A percentile compares a stretch with the other conserved stretches of the same genome.
These are phyloP conservation scores for Gnomoniopsis sp. DNA, from an alignment of 2,329 filamentous ascomycete genomes.

Conservation along the genomic window DNA sequence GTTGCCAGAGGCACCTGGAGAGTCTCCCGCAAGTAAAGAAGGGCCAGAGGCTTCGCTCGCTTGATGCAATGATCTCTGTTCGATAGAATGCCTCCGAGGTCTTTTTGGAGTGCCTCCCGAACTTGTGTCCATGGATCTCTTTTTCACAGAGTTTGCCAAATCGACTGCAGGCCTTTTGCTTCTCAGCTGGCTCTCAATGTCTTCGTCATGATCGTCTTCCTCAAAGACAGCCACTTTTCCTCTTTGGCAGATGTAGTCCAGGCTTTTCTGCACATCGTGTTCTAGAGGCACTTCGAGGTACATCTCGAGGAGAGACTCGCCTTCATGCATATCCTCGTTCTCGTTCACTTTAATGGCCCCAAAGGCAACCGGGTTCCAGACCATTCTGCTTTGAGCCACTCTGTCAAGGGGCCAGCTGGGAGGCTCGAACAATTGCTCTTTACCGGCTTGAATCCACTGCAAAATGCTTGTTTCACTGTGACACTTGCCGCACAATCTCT, in stretches of 20 bases:
- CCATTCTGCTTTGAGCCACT: constrained; percentile 22
- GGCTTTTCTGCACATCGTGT: constrained; percentile 20
- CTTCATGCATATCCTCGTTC: constrained; percentile 21
- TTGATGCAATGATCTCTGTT: not conserved
- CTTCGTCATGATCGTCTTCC: constrained; percentile 20
- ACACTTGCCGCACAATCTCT: constrained; percentile 5
- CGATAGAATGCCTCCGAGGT: not conserved
- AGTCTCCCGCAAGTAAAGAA: constrained; percentile 5
- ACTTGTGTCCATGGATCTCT: not conserved
- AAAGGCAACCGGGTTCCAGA: constrained; percentile 22
- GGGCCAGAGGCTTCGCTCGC: not conserved
- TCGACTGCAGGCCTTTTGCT: not conserved
- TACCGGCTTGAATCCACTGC: constrained; percentile 20
- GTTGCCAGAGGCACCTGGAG: constrained; percentile 2
- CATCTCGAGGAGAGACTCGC: constrained; percentile 7
- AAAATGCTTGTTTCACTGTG: constrained; percentile 20
- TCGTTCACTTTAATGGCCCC: not conserved
- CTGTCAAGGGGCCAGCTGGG: constrained; percentile 24
- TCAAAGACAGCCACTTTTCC: constrained; percentile 19
- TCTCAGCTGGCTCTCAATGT: constrained; percentile 13
- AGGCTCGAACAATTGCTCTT: constrained; percentile 19
- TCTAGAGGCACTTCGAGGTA: constrained; percentile 16
- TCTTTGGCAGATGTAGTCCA: constrained; percentile 22
- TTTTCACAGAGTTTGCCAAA: not conserved
- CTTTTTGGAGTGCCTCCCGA: not conserved